Evolutionary conservation across 2,329 filamentous ascomycete genomes (phyloP).

Genomic region (Colletotrichum agaves): DNA sequence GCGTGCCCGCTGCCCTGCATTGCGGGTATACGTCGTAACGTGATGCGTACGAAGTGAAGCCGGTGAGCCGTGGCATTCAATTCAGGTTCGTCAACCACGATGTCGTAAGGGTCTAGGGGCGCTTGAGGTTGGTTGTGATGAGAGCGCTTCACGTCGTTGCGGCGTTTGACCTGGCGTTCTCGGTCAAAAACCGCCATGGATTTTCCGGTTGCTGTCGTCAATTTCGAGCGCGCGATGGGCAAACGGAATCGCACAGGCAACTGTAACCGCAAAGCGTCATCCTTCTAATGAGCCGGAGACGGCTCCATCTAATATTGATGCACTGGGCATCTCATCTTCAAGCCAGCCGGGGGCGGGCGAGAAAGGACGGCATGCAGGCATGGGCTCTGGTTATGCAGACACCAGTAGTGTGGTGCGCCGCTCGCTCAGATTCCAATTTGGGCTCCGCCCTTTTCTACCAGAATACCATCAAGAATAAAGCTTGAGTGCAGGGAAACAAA

Average conservation of each 20-base stretch:
- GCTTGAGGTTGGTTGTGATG: not conserved
- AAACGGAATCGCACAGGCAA: not conserved
- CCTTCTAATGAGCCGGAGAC: not conserved
- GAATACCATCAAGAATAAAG: slow-evolving; percentile 28
- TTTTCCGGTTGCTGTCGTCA: not conserved
- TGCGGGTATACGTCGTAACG: slow-evolving; percentile 17
- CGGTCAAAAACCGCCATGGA: not conserved
- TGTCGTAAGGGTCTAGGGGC: not conserved
- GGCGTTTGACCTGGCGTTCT: not conserved
- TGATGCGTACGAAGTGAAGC: slow-evolving; percentile 1
- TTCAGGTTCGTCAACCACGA: not conserved
- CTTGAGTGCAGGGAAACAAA: slow-evolving; percentile 23
- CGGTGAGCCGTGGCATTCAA: not conserved
- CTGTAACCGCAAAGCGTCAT: not conserved
- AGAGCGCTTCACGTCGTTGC: not conserved
- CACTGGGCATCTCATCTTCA: slow-evolving; percentile 24
- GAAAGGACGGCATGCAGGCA: slow-evolving; percentile 14
- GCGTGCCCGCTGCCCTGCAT: slow-evolving; percentile 26
- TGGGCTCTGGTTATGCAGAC: slow-evolving; percentile 25
- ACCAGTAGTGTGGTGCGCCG: slow-evolving; percentile 8
- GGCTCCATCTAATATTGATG: slow-evolving; percentile 8
- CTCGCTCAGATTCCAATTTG: slow-evolving; percentile 19
- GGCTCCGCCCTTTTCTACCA: slow-evolving; percentile 31
- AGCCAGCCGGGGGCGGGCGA: slow-evolving; percentile 4
- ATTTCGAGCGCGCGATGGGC: slow-evolving; percentile 5